Base-by-base conservation (phyloP, 805 yeast species). In the Schizosaccharomyces pombe region DNA sequence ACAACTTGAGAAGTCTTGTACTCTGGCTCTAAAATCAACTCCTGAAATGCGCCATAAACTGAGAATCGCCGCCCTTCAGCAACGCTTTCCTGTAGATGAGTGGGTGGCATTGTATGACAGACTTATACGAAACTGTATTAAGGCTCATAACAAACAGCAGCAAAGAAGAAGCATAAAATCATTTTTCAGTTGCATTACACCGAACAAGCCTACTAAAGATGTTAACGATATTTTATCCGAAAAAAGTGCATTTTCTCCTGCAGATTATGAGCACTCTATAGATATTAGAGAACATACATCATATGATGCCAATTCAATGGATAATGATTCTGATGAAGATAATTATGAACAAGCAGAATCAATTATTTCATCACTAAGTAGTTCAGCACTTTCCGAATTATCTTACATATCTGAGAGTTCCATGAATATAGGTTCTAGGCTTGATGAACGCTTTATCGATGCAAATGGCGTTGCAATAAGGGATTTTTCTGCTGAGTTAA, bases 51-150 rank as follows among this genome's bases (percentile, higher is more conserved):
- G 54, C 9, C 40, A 31, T 16, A 33, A 16, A 11, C 33, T 52
- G n/a, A 16, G 52, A 9, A 22, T 33, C 22, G 39, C 33, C 5
- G 40, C 54, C 5, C 26, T 34, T 19, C 22, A 32, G 29, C 54
- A 52, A 33, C 54, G 54, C 31, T 52, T 52, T 26, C 54, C 54
- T 6, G 54, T 52, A 6, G 26, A 24, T 26, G 47, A 52, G 39
- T 52, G 54, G 54, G 31, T 33, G 12, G 19, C 40, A 22, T 19
- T 31, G 5, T 32, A 31, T n/a, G 53, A 28, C 28, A 32, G 16
- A n/a, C 22, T 49, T 16, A 19, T 30, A n/a, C 12, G 30, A 24
- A 49, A 32, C 11, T 49, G 53, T 6, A 49, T 49, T n/a, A 11
- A 19, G 5, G 14, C 53, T 11, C 24, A 30, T 9, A 32, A 29